A percentile compares a stretch with the other conserved stretches of the same genome.
phyloP scores from a whole-genome alignment of 169 alveolate species.

The Plasmodium inui region DNA sequence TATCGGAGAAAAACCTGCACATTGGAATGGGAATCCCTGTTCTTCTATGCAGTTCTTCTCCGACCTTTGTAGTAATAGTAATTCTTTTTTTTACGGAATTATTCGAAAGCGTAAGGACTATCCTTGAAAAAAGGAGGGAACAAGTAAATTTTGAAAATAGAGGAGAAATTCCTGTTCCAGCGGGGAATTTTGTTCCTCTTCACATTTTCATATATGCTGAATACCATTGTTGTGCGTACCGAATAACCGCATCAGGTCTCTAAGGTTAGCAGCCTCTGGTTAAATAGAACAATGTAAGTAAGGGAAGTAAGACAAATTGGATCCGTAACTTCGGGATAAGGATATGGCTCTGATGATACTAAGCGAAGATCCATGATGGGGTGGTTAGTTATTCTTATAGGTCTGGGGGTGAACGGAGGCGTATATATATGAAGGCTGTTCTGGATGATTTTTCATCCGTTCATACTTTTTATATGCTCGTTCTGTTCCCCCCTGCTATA shows the following conservation, averaged over 20 bases:
- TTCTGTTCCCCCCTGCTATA: background rate
- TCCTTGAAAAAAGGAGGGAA: slow-evolving; percentile 73
- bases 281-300: slow-evolving; percentile 92
- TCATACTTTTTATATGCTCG: background rate
- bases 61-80: slow-evolving; percentile 44
- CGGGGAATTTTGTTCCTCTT: background rate
- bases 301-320: slow-evolving; percentile 94
- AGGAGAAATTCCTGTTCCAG: background rate
- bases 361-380: slow-evolving; percentile 78
- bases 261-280: slow-evolving; percentile 95
- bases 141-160: background rate
- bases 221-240: slow-evolving; percentile 92
- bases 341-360: slow-evolving; percentile 94
- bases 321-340: slow-evolving; percentile 94
- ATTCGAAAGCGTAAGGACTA: slow-evolving; percentile 55
- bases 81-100: slow-evolving; percentile 31
- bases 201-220: background rate
- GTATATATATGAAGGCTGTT: background rate
- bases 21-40: background rate
- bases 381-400: background rate
- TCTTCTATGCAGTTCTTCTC: background rate
- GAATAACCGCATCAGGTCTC: slow-evolving; percentile 96
- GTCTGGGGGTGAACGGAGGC: background rate
- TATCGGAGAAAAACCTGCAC: background rate
- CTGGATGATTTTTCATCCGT: background rate